Percentiles rank a stretch among this genome's conserved stretches.
phyloP scores from a whole-genome alignment of 2,329 filamentous ascomycete species.

The Aspergillus piperis region DNA sequence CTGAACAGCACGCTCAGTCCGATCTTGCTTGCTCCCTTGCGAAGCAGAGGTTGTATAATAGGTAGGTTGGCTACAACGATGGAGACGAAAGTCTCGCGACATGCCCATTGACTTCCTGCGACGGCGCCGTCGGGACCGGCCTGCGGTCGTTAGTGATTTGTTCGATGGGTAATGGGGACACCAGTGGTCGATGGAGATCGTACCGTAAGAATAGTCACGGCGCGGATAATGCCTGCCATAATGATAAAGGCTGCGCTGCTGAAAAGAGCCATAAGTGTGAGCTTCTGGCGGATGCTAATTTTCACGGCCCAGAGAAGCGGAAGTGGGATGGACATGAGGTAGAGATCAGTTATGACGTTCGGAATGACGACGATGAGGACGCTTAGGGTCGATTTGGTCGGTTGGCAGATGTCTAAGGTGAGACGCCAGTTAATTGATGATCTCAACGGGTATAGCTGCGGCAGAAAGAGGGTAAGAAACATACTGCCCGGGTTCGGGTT shows the following conservation, averaged over 20 bases:
- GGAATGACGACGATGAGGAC: slow-evolving; percentile 51
- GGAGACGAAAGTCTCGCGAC: slow-evolving; percentile 46
- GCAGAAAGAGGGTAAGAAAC: slow-evolving; percentile 25
- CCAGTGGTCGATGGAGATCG: background rate
- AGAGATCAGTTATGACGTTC: slow-evolving; percentile 59
- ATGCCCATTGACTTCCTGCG: slow-evolving; percentile 43
- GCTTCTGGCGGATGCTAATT: slow-evolving; percentile 51
- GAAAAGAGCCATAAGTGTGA: slow-evolving; percentile 55
- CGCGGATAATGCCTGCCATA: slow-evolving; percentile 54
- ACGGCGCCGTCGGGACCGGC: slow-evolving; percentile 37
- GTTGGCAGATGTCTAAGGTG: slow-evolving; percentile 47
- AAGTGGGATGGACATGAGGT: slow-evolving; percentile 59
- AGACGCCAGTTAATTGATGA: background rate
- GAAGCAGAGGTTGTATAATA: slow-evolving; percentile 40
- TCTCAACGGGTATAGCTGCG: too few relatives aligned
- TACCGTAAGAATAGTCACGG: slow-evolving; percentile 49
- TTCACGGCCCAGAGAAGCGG: slow-evolving; percentile 58
- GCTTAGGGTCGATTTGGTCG: slow-evolving; percentile 50
- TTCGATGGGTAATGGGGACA: background rate
- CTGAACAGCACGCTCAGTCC: slow-evolving; percentile 32
- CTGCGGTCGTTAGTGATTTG: slow-evolving; percentile 14
- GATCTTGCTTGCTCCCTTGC: slow-evolving; percentile 25
- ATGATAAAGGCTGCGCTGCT: slow-evolving; percentile 57
- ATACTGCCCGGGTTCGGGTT: slow-evolving; percentile 58
- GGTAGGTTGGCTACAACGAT: slow-evolving; percentile 45